These are phyloP conservation scores for Stephanodiscus minutulus DNA, from an alignment of 108 stramenopile genomes.

Conservation along the genomic window DNA sequence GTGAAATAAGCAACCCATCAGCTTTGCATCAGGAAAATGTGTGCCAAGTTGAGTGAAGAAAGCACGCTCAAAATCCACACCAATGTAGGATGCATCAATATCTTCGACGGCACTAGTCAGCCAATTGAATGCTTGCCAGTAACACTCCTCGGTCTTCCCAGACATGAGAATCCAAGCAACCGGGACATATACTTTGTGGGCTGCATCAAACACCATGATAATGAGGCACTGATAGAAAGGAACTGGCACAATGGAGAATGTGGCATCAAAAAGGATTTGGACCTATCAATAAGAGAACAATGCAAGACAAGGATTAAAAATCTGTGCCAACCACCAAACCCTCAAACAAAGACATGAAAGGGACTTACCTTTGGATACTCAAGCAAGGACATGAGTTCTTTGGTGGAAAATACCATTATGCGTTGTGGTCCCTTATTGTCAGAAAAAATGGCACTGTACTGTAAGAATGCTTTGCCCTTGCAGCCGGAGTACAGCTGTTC, in stretches of 20 bases:
- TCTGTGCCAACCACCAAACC: not conserved
- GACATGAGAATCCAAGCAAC: slow-evolving; percentile 21
- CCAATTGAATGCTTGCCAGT: slow-evolving; percentile 23
- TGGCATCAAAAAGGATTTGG: slow-evolving; percentile 15
- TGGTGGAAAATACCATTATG: too few species aligned
- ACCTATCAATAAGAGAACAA: slow-evolving; percentile 2
- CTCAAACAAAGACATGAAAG: too few species aligned
- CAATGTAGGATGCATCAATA: not conserved
- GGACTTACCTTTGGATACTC: too few species aligned
- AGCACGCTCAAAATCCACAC: slow-evolving; percentile 16
- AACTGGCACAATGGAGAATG: slow-evolving; percentile 4
- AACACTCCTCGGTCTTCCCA: slow-evolving; percentile 21
- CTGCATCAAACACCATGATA: slow-evolving; percentile 13
- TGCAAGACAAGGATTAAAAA: not conserved
- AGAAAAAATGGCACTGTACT: too few species aligned
- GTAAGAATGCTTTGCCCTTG: too few species aligned
- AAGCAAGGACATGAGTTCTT: too few species aligned
- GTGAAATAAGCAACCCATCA: slow-evolving; percentile 11
- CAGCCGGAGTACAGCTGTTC: too few species aligned
- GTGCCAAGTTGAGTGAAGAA: not conserved
- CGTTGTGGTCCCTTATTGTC: too few species aligned
- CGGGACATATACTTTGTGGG: slow-evolving; percentile 9
- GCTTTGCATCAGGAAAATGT: not conserved
- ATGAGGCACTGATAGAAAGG: slow-evolving; percentile 25
- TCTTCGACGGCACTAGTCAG: slow-evolving; percentile 2